phyloP scores from a whole-genome alignment of 2,329 filamentous ascomycete species.

The Moelleriella libera region DNA sequence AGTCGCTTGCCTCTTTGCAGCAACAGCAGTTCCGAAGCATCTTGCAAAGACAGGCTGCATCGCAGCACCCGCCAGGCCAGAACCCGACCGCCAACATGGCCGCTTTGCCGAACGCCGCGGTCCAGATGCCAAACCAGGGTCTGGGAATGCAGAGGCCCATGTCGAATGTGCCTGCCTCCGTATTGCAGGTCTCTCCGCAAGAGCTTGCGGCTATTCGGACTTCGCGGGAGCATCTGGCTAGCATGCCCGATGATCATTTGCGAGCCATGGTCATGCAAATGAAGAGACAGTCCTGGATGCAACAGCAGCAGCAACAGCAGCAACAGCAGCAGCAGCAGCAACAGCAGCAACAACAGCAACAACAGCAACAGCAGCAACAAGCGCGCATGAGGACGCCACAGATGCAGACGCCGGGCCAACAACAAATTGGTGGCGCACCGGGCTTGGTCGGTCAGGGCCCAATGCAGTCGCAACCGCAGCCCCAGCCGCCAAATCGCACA shows the following conservation, averaged over 20 bases:
- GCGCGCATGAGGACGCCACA: slow-evolving; percentile 10
- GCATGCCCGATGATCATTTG: slow-evolving; percentile 19
- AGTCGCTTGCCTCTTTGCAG: slow-evolving; percentile 20
- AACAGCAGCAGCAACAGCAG: slow-evolving; percentile 14
- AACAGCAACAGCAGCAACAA: slow-evolving; percentile 15
- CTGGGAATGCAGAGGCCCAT: slow-evolving; percentile 11
- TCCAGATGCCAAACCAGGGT: slow-evolving; percentile 13
- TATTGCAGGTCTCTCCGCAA: slow-evolving; percentile 18
- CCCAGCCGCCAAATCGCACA: slow-evolving; percentile 29
- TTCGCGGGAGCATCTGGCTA: slow-evolving; percentile 10
- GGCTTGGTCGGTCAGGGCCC: slow-evolving; percentile 3
- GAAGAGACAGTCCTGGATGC: slow-evolving; percentile 17
- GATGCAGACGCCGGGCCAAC: slow-evolving; percentile 7
- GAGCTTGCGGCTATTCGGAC: slow-evolving; percentile 18
- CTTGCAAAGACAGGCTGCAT: slow-evolving; percentile 15
- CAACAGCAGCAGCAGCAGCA: slow-evolving; percentile 8
- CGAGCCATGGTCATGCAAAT: slow-evolving; percentile 16
- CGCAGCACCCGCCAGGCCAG: slow-evolving; percentile 15
- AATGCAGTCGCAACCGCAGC: slow-evolving; percentile 29
- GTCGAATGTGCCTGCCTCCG: slow-evolving; percentile 14
- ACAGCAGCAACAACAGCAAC: slow-evolving; percentile 10
- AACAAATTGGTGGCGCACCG: slow-evolving; percentile 4
- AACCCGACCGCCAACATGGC: slow-evolving; percentile 12
- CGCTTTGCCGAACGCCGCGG: slow-evolving; percentile 9
- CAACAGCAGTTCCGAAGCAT: slow-evolving; percentile 23